A percentile compares a stretch with the other conserved stretches of the same genome.
phyloP scores from a whole-genome alignment of 306 rosid species.

The Mimosa bimucronata region DNA sequence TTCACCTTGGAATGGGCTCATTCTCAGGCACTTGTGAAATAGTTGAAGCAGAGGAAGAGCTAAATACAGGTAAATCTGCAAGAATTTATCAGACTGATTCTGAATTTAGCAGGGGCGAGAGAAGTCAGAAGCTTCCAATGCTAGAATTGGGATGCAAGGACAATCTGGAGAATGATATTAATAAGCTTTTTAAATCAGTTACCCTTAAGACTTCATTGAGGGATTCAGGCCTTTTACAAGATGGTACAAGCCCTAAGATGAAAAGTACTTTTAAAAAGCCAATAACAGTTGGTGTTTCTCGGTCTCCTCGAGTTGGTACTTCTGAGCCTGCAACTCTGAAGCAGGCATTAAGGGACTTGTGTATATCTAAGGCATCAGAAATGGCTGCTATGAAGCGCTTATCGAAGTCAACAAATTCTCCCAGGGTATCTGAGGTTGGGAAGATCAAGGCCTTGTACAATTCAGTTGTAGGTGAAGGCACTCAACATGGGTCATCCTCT shows the following conservation, averaged over 20 bases:
- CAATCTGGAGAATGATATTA: slow-evolving; percentile 73
- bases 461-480: slow-evolving; percentile 69
- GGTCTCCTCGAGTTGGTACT: slow-evolving; percentile 66
- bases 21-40: slow-evolving; percentile 83
- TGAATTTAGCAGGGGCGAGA: slow-evolving; percentile 41
- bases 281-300: slow-evolving; percentile 61
- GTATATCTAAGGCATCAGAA: slow-evolving; percentile 96
- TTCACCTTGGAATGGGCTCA: slow-evolving; percentile 68
- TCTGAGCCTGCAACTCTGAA: slow-evolving; percentile 76
- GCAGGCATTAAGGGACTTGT: slow-evolving; percentile 91
- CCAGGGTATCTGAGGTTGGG: slow-evolving; percentile 83
- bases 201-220: slow-evolving; percentile 61
- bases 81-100: slow-evolving; percentile 39
- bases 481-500: slow-evolving; percentile 46
- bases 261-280: slow-evolving; percentile 78
- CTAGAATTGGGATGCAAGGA: slow-evolving; percentile 67
- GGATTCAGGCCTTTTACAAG: slow-evolving; percentile 54
- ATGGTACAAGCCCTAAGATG: slow-evolving; percentile 61
- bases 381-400: slow-evolving; percentile 91
- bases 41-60: slow-evolving; percentile 84
- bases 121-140: slow-evolving; percentile 49
- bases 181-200: slow-evolving; percentile 73
- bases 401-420: slow-evolving; percentile 71
- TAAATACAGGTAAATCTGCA: slow-evolving; percentile 49
- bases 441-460: slow-evolving; percentile 86